Base-by-base conservation (phyloP, 192 early-diverging fungal species). In the Coemansia sp. region DNA sequence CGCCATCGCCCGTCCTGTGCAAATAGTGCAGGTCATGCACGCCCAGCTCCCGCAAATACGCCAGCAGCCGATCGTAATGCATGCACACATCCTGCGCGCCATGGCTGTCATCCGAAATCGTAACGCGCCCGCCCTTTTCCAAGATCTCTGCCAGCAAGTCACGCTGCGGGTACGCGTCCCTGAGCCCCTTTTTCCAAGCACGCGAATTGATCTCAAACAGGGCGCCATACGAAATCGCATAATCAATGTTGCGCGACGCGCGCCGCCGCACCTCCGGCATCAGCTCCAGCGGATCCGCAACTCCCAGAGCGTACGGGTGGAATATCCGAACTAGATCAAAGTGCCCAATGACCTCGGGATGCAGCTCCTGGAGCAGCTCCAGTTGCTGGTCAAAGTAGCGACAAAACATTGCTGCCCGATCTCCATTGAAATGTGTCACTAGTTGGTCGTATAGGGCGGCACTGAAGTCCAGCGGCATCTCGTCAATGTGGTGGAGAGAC, bases 311-410 rank as follows among this genome's bases (percentile, higher is more conserved):
- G 45, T 66, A 79, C 81, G 85, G 86, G 14, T 90, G 85, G 82
- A 90, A 99, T 29, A 97, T 92, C 20, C 94, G 86, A 4, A 97
- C 85, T 53, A 99, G 79, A 71, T 99, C 97, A 82, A 99, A 96
- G 76, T 99, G 97, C 0, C 95, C 97, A n/a, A 99, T 82, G 0
- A 98, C 91, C 14, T 86, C 82, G 1, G 97, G 95, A 63, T 93
- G 71, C 2, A 97, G 64, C 19, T 61, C 76, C 10, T 74, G 66
- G 4, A 99, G 64, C 85, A 98, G 84, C 8, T 88, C 82, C 47
- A 84, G 89, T 75, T 99, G 97, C 22, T 84, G 84, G 70, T 99
- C 93, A 89, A 96, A 99, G 71, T 97, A 99, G 0, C 75, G 68
- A 27, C 62, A 61, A 67, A 92, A 98, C 68, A 97, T 62, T 22